phyloP scores from a whole-genome alignment of 2,329 filamentous ascomycete genomes.

The Aspergillus sergii region DNA sequence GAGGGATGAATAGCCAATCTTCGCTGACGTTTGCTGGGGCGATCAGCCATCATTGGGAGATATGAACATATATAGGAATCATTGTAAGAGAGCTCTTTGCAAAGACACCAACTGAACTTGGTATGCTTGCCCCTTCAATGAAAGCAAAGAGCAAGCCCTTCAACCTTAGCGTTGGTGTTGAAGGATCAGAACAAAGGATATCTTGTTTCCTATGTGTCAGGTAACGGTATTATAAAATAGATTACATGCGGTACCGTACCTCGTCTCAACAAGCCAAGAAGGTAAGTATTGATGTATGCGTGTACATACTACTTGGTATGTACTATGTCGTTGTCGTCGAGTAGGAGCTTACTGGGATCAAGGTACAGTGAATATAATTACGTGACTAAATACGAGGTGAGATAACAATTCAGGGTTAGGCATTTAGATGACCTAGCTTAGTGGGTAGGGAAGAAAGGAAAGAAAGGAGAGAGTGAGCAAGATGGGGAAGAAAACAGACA shows the following conservation, averaged over 20 bases:
- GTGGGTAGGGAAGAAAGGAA: too few species aligned
- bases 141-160: neutral
- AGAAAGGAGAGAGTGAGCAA: too few species aligned
- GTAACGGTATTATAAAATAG: neutral
- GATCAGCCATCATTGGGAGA: slow-evolving; percentile 34
- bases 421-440: neutral
- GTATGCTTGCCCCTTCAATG: neutral
- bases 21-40: slow-evolving; percentile 41
- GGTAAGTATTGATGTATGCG: neutral
- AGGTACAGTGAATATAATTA: too few species aligned
- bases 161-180: neutral
- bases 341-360: too few species aligned
- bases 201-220: neutral
- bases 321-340: too few species aligned
- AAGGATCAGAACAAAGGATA: neutral
- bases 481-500: neutral
- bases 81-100: slow-evolving; percentile 7
- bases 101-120: neutral
- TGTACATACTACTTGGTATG: neutral
- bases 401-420: neutral
- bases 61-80: slow-evolving; percentile 2
- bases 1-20: slow-evolving; percentile 32
- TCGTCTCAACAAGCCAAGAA: neutral
- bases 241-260: neutral
- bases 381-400: too few species aligned